Percentiles rank a stretch among this genome's conserved stretches.
These are phyloP conservation scores for Trichoderma orchidacearum DNA, from an alignment of 495 filamentous ascomycete genomes.

Conservation along the genomic window DNA sequence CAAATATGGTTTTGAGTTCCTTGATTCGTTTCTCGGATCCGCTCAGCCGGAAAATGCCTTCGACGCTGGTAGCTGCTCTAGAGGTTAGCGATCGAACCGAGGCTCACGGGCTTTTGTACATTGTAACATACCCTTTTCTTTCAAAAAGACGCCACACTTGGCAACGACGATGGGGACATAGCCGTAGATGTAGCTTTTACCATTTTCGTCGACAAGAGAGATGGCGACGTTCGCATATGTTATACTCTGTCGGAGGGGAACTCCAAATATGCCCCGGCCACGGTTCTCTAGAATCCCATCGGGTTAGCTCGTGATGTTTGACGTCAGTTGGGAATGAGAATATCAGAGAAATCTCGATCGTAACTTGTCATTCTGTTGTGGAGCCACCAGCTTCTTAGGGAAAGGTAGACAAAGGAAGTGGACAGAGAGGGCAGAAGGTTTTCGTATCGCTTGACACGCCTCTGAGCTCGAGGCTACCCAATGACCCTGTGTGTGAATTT, in stretches of 20 bases:
- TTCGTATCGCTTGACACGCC: constrained; percentile 5
- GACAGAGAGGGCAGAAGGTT: constrained; percentile 8
- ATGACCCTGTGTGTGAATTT: not conserved
- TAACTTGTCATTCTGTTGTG: too few species aligned
- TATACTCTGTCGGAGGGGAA: constrained; percentile 90
- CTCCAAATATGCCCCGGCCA: constrained; percentile 64
- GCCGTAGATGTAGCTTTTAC: constrained; percentile 93
- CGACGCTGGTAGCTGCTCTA: constrained; percentile 71
- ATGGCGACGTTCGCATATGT: constrained; percentile 98
- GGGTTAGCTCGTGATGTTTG: too few species aligned
- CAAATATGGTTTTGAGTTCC: constrained; percentile 79
- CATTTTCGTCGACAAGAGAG: constrained; percentile 79
- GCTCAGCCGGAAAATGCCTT: constrained; percentile 93
- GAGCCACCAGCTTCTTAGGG: too few species aligned
- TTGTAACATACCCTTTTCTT: constrained; percentile 75
- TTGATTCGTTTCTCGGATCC: constrained; percentile 98
- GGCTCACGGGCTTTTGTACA: not conserved
- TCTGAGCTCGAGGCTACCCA: not conserved
- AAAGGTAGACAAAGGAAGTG: not conserved
- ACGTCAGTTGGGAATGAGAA: too few species aligned
- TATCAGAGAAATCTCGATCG: too few species aligned
- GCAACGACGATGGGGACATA: constrained; percentile 98
- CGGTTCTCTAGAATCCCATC: constrained; percentile 8
- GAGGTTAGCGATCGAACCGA: constrained; percentile 10
- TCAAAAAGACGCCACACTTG: constrained; percentile 95